These are phyloP conservation scores for Fomitopsis schrenkii DNA, from an alignment of 1,284 basidiomycete genomes.

Conservation along the genomic window DNA sequence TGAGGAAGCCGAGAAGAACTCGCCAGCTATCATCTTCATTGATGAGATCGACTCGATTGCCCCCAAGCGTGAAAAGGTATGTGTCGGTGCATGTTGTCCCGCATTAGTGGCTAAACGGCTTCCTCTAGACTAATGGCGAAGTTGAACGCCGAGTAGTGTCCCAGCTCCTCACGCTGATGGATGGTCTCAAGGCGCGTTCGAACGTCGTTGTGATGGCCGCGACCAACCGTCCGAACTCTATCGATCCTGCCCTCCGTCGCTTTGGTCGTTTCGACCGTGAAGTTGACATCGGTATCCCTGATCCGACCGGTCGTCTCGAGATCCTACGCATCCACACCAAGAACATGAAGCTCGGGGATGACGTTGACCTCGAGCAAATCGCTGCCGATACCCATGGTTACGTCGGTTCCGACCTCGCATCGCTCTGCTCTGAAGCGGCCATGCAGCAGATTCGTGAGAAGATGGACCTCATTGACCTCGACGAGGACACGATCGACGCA, in stretches of 20 bases:
- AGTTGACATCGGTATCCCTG: slow-evolving; percentile 98
- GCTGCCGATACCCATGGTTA: slow-evolving; percentile 99
- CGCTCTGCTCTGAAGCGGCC: slow-evolving; percentile 94
- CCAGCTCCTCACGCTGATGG: slow-evolving; percentile 97
- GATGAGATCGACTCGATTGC: slow-evolving; percentile 99
- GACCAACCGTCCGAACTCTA: slow-evolving; percentile 98
- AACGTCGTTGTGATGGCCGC: slow-evolving; percentile 99
- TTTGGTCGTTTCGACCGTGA: slow-evolving; percentile 99
- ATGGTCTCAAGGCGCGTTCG: slow-evolving; percentile 96
- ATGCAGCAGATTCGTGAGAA: slow-evolving; percentile 99
- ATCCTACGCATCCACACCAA: slow-evolving; percentile 99
- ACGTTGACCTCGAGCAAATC: slow-evolving; percentile 98
- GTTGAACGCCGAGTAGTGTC: slow-evolving; percentile 99
- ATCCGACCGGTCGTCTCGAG: slow-evolving; percentile 97
- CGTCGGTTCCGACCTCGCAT: slow-evolving; percentile 96
- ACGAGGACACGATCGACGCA: slow-evolving; percentile 95
- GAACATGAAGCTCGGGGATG: slow-evolving; percentile 99
- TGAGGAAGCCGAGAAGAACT: slow-evolving; percentile 99
- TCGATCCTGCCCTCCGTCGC: slow-evolving; percentile 96
- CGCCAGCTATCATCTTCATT: slow-evolving; percentile 99
- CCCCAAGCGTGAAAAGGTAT: slow-evolving; percentile 96
- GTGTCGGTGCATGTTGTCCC: slow-evolving; percentile 16
- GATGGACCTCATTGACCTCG: slow-evolving; percentile 93
- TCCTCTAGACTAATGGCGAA: slow-evolving; percentile 88
- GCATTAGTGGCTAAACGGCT: slow-evolving; percentile 13